Percentiles rank a stretch among this genome's conserved stretches.
These are phyloP conservation scores for Neurospora tetraspora DNA, from an alignment of 495 filamentous ascomycete species.

Conservation along the genomic window DNA sequence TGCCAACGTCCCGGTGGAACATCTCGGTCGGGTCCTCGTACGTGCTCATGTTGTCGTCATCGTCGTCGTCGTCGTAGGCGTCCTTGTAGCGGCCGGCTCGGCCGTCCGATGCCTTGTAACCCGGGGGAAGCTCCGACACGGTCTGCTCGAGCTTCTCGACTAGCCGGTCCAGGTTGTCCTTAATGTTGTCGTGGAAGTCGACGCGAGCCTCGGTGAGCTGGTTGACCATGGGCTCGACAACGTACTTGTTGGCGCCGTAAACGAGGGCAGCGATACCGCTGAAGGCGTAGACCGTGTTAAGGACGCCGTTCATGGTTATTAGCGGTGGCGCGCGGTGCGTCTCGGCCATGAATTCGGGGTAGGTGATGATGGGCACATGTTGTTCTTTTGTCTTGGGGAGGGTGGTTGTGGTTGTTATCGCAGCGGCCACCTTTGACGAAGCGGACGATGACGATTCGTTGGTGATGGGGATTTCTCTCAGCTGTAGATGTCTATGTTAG, in stretches of 20 bases:
- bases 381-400: conserved; percentile 28
- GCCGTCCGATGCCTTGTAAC: conserved; percentile 12
- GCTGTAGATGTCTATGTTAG: conserved; percentile 1
- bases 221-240: conserved; percentile 75
- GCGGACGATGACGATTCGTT: not conserved
- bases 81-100: conserved; percentile 3
- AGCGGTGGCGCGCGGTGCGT: conserved; percentile 53
- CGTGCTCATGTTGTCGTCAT: conserved; percentile 29
- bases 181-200: conserved; percentile 59
- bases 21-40: conserved; percentile 67
- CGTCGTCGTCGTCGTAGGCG: not conserved
- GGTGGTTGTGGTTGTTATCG: conserved; percentile 7
- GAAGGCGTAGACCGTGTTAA: conserved; percentile 70
- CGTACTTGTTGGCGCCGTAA: conserved; percentile 73
- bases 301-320: conserved; percentile 61
- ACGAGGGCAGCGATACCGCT: conserved; percentile 57
- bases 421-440: not conserved
- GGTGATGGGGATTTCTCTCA: conserved; percentile 1
- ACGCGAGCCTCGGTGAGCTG: conserved; percentile 68
- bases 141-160: conserved; percentile 62
- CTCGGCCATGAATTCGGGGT: conserved; percentile 85
- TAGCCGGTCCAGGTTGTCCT: conserved; percentile 53
- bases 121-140: conserved; percentile 49
- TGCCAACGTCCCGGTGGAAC: conserved; percentile 82
- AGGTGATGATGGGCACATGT: conserved; percentile 85